A percentile compares a stretch with the other conserved stretches of the same genome.
These are phyloP conservation scores for Lichtheimia ramosa DNA, from an alignment of 371 early-diverging fungal species.

Conservation along the genomic window DNA sequence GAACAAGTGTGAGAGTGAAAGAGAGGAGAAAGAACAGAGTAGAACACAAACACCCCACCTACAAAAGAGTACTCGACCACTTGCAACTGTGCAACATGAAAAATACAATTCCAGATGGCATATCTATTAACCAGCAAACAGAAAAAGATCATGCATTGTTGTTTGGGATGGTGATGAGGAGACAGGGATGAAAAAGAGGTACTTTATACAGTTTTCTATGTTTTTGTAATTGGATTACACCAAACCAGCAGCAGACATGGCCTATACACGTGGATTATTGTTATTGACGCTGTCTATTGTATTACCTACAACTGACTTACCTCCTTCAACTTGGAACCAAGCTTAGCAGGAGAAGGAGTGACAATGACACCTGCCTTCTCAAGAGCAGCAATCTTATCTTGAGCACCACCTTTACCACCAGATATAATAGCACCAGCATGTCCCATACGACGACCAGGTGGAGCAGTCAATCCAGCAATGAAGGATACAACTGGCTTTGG, in stretches of 20 bases:
- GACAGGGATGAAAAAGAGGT: too few relatives aligned
- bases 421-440: conserved; percentile 92
- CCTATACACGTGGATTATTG: neutral
- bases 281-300: neutral
- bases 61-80: neutral
- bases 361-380: conserved; percentile 92
- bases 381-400: conserved; percentile 95
- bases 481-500: conserved; percentile 96
- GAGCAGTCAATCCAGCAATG: conserved; percentile 98
- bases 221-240: neutral
- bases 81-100: neutral
- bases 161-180: too few relatives aligned
- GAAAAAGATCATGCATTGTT: too few relatives aligned
- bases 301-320: conserved; percentile 1
- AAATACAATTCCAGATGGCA: neutral
- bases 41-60: neutral
- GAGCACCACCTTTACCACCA: conserved; percentile 97
- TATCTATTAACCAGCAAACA: neutral
- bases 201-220: too few relatives aligned
- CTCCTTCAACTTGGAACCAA: conserved; percentile 77
- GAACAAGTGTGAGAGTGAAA: neutral
- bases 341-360: conserved; percentile 90
- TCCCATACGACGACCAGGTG: conserved; percentile 96
- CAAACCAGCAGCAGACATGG: conserved; percentile 1
- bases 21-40: neutral